These are phyloP conservation scores for Picochlorum costavermella DNA, from an alignment of 139 green algal species.

Conservation along the genomic window DNA sequence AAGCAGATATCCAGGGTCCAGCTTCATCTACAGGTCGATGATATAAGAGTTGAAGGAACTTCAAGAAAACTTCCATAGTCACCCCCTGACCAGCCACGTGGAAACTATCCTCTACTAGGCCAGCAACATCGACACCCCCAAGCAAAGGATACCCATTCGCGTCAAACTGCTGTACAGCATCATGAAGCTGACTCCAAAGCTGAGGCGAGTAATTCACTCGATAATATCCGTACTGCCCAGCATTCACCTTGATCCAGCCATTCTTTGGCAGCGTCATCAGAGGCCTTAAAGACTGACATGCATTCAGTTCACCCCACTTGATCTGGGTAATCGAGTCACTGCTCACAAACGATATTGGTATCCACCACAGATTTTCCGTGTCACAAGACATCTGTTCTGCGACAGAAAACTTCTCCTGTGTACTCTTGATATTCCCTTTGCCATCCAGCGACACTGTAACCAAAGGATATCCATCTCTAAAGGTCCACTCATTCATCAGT, in stretches of 20 bases:
- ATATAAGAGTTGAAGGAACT: conserved; percentile 13
- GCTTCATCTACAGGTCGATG: conserved; percentile 16
- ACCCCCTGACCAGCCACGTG: conserved; percentile 30
- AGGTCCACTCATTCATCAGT: conserved; percentile 37
- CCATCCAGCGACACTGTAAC: conserved; percentile 18
- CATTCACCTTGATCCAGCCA: conserved; percentile 64
- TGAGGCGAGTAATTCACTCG: conserved; percentile 45
- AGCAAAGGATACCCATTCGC: conserved; percentile 5
- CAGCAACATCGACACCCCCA: conserved; percentile 35
- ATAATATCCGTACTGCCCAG: conserved; percentile 50
- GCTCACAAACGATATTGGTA: conserved; percentile 27
- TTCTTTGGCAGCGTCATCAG: neutral
- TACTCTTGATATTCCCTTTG: neutral
- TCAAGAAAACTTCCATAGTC: conserved; percentile 34
- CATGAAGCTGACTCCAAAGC: conserved; percentile 36
- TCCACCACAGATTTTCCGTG: conserved; percentile 26
- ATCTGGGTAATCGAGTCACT: neutral
- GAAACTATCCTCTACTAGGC: conserved; percentile 50
- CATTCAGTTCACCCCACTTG: conserved; percentile 21
- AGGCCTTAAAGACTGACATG: conserved; percentile 8
- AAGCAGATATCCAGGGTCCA: conserved; percentile 33
- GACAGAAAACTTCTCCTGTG: conserved; percentile 26
- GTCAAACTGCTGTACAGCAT: conserved; percentile 12
- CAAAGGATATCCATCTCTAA: conserved; percentile 38
- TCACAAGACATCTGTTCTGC: conserved; percentile 6